These are phyloP conservation scores for Thelonectria blattea DNA, from an alignment of 2,329 filamentous ascomycete genomes.

Conservation along the genomic window DNA sequence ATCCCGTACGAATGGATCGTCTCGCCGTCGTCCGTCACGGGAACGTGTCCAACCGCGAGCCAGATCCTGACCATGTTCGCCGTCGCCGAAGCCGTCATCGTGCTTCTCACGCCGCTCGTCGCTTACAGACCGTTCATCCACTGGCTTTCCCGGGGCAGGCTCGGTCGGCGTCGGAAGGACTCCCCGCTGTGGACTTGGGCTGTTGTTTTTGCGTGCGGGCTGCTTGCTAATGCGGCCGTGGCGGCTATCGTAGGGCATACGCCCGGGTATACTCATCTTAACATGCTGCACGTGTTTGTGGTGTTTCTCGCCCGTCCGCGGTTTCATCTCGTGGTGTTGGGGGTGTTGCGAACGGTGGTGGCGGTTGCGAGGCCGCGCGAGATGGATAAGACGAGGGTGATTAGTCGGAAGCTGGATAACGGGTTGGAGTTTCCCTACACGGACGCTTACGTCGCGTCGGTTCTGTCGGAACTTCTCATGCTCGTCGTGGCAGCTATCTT, in stretches of 20 bases:
- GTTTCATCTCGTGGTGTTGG: conserved; percentile 28
- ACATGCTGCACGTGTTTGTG: conserved; percentile 34
- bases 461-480: conserved; percentile 27
- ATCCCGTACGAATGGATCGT: conserved; percentile 36
- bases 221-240: conserved; percentile 28
- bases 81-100: conserved; percentile 30
- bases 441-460: conserved; percentile 31
- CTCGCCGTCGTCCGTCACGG: conserved; percentile 20
- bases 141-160: conserved; percentile 19
- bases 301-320: conserved; percentile 32
- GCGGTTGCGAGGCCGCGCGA: conserved; percentile 12
- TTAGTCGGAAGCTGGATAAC: conserved; percentile 25
- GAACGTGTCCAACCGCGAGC: conserved; percentile 21
- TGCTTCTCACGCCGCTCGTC: conserved; percentile 15
- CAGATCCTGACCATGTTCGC: conserved; percentile 29
- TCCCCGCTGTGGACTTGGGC: conserved; percentile 27
- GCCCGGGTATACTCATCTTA: conserved; percentile 28
- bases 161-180: conserved; percentile 26
- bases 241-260: conserved; percentile 31
- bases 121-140: conserved; percentile 31
- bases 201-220: conserved; percentile 24
- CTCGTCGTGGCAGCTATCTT: conserved; percentile 32
- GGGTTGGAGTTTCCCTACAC: conserved; percentile 35
- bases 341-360: conserved; percentile 30
- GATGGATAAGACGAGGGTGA: conserved; percentile 30